A percentile compares a stretch with the other conserved stretches of the same genome.
Conservation (phyloP, 352 stramenopile genomes). For the Globisporangium rhizosaccharum region DNA sequence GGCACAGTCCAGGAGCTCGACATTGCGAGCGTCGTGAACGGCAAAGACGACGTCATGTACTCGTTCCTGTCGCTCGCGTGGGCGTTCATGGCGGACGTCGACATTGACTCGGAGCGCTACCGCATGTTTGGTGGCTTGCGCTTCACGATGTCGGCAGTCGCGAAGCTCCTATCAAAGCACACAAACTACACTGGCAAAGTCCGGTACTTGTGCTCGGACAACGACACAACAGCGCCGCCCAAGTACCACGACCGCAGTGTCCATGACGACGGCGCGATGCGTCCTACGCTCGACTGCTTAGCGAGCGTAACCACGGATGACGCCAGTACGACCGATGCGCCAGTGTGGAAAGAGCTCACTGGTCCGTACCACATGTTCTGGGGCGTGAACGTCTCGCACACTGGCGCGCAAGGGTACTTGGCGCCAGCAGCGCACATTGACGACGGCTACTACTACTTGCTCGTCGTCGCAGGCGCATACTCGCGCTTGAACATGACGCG, state of each 20-base stretch:
- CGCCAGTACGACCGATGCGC: conserved; percentile 4
- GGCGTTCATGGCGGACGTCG: conserved; percentile 74
- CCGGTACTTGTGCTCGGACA: conserved; percentile 29
- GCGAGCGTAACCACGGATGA: not conserved
- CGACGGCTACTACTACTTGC: conserved; percentile 60
- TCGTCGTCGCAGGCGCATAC: conserved; percentile 38
- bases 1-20: conserved; percentile 59
- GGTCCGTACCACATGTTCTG: conserved; percentile 59
- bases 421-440: conserved; percentile 38
- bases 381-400: conserved; percentile 51
- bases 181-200: conserved; percentile 35
- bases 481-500: conserved; percentile 34
- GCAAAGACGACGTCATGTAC: conserved; percentile 48
- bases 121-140: conserved; percentile 51
- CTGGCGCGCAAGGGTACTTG: conserved; percentile 35
- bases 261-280: conserved; percentile 5
- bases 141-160: conserved; percentile 40
- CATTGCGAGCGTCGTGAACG: conserved; percentile 37
- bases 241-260: conserved; percentile 32
- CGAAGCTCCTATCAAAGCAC: conserved; percentile 35
- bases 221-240: conserved; percentile 16
- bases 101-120: conserved; percentile 65
- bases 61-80: conserved; percentile 83
- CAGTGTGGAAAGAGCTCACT: conserved; percentile 30
- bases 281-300: conserved; percentile 21